Evolutionary conservation across 495 filamentous ascomycete species (phyloP).

Genomic region (Tirmania nivea): DNA sequence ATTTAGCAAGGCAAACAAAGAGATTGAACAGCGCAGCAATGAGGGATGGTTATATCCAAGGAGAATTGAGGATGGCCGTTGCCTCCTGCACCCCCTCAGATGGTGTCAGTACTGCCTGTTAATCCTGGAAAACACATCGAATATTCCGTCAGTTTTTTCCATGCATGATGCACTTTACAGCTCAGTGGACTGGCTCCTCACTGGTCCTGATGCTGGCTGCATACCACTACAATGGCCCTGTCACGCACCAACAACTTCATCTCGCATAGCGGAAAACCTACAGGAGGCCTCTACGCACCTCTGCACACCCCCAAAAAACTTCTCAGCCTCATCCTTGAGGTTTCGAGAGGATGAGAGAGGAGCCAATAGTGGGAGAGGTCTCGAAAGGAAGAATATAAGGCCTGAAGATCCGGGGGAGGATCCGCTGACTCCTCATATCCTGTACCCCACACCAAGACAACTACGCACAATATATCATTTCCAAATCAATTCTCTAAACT

Average conservation of each 20-base stretch:
- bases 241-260: neutral
- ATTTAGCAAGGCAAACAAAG: neutral
- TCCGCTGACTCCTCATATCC: no score
- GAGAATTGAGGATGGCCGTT: neutral
- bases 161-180: neutral
- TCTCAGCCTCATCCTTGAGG: no score
- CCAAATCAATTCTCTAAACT: no score
- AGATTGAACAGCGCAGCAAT: neutral
- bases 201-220: neutral
- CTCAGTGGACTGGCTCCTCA: neutral
- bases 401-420: no score
- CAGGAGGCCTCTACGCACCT: no score
- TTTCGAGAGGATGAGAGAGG: no score
- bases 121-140: neutral
- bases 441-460: no score
- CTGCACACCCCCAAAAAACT: no score
- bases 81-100: neutral
- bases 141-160: neutral
- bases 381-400: no score
- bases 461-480: no score
- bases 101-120: neutral
- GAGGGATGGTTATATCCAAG: neutral
- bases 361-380: no score
- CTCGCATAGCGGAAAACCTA: neutral
- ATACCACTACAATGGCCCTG: neutral